phyloP scores from a whole-genome alignment of 805 yeast species.

The Candida ortonii region DNA sequence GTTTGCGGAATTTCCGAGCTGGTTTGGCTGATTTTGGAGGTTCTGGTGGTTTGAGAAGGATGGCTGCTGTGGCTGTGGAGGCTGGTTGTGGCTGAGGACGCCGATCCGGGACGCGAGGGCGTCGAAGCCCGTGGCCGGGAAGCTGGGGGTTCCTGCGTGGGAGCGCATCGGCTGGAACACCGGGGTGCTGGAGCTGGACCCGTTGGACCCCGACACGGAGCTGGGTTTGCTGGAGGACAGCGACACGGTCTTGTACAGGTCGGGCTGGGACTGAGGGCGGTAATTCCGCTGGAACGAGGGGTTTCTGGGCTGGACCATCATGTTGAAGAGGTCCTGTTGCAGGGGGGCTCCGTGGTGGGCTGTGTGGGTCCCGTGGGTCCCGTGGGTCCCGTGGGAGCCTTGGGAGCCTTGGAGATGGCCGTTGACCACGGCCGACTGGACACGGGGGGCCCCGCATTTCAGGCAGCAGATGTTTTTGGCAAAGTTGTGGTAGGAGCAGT shows the following conservation, averaged over 20 bases:
- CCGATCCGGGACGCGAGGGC: constrained; percentile 23
- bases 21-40: too few relatives aligned
- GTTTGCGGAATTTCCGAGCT: too few relatives aligned
- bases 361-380: constrained; percentile 4
- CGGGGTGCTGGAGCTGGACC: constrained; percentile 17
- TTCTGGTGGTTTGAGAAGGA: neutral
- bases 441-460: constrained; percentile 80
- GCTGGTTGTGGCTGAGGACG: constrained; percentile 19
- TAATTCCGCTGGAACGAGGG: constrained; percentile 12
- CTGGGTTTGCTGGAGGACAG: constrained; percentile 14
- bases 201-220: constrained; percentile 15
- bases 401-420: constrained; percentile 30
- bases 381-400: constrained; percentile 17
- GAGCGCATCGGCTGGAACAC: constrained; percentile 19
- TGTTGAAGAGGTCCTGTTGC: constrained; percentile 3
- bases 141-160: constrained; percentile 15
- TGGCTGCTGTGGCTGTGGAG: constrained; percentile 2
- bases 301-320: constrained; percentile 4
- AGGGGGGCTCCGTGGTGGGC: constrained; percentile 2
- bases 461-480: constrained; percentile 86
- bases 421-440: constrained; percentile 30
- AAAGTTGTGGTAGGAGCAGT: constrained; percentile 85
- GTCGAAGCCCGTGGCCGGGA: constrained; percentile 11
- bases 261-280: constrained; percentile 11
- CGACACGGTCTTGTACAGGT: constrained; percentile 16